phyloP scores from a whole-genome alignment of 2,329 filamentous ascomycete species.

The Fusarium pilosicola region DNA sequence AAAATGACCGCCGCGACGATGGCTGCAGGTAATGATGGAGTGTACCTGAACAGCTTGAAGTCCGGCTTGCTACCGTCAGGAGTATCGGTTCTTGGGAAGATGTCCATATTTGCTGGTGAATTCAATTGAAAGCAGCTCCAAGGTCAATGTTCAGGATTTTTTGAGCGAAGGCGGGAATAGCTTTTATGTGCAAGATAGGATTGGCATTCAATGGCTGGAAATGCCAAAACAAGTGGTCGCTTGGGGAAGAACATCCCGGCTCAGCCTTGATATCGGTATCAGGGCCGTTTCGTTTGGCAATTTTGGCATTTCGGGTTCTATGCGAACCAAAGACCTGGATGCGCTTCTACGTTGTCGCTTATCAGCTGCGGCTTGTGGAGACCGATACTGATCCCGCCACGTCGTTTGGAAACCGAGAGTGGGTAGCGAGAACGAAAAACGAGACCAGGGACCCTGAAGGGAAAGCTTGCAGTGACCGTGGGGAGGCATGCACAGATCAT shows the following conservation, averaged over 20 bases:
- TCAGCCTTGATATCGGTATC: not conserved
- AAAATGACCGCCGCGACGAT: not conserved
- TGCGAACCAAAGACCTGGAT: not conserved
- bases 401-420: not conserved
- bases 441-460: not conserved
- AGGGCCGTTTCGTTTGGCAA: not conserved
- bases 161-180: no score
- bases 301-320: not conserved
- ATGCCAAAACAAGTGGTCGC: no score
- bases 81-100: not conserved
- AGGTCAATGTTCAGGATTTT: accelerated
- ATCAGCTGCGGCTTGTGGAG: not conserved
- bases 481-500: not conserved
- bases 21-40: not conserved
- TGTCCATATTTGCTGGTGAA: not conserved
- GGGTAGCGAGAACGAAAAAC: not conserved
- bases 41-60: not conserved
- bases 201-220: not conserved
- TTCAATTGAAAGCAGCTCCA: accelerated
- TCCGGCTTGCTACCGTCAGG: not conserved
- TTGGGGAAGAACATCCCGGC: not conserved
- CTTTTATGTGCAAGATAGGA: not conserved
- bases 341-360: accelerated
- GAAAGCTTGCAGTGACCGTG: not conserved
- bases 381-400: no score